Evolutionary conservation across 495 filamentous ascomycete species (phyloP), one percentile per base, ranked within the genome.

Genomic region (Lophiotrema nucula): DNA sequence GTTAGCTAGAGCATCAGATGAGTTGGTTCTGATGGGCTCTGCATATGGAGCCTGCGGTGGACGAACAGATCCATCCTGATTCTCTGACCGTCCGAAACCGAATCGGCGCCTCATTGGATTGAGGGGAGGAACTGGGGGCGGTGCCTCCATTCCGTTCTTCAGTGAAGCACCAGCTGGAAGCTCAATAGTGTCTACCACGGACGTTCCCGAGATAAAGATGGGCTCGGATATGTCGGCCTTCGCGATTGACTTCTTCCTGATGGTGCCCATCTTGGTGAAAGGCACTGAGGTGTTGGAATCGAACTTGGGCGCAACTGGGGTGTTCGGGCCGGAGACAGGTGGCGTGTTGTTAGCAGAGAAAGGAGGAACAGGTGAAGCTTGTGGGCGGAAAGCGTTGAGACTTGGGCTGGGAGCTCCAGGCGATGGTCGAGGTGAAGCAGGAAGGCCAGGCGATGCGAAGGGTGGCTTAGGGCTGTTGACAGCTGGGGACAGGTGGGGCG

Each of bases 221-320:
- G 90, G 90, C 60, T 93, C 90, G 2, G 89, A 92, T 35, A 96
- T 95, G 24, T 87, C 82, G 28, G 79, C 74, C 66, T 92, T 90
- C 64, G 83, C 85, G 44, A 93, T 75, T 0, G 80, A 75, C 33
- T 82, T 82, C 75, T 90, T 93, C 51, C 70, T 76, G 21, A 27
- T 68, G 22, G 70, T 64, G 65, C 21, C 68, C 61, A 16, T 70
- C 69, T 56, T 76, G 68, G 21, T 70, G 64, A 19, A 64, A 3
- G 57, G 49, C 68, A 65, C 18, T 33, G 38, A 22, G 18, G 58
- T 11, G 64, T 56, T 64, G 56, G 51, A 26, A 26, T 65, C 27
- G 56, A 67, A 58, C 39, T 51, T 43, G 43, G 66, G 28, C 48
- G 50, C 45, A 12, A 61, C 57, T 5, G 70, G 68, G 19, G 74